Evolutionary conservation across 2,329 filamentous ascomycete species (phyloP), one percentile per base, ranked within the genome.

Genomic region (Colletotrichum sojae): DNA sequence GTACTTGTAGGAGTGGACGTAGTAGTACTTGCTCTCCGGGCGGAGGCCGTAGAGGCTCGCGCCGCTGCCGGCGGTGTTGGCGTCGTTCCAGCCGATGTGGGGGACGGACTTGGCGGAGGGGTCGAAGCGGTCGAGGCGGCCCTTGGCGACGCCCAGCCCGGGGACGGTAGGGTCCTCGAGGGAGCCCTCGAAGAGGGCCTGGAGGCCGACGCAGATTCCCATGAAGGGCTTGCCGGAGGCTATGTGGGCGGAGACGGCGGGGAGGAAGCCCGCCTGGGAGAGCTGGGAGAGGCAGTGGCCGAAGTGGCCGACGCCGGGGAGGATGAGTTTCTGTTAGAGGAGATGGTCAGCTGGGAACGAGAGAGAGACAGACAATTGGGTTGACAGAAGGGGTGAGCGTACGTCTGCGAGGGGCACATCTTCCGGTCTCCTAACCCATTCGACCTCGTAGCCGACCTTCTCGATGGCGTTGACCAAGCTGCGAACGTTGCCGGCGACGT

Each of bases 31-130:
- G 77, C 93, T 97, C 61, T 87, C 86, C 0, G 93, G 91, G 31
- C 88, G 85, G 62, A 99, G 83, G 66, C 92, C 94, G 79, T 95
- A 98, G 67, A 98, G 88, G 73, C 78, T 79, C 67, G 77, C 81
- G 69, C 3, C 4, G 22, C 3, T 25, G 22, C 79, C 83, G 69
- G 75, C 82, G 1, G 91, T 90, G 75, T 91, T 91, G 52, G 97
- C 96, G 74, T 91, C 94, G 82, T 99, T 99, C 96, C 96, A 99
- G 63, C 96, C 96, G 79, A 99, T 99, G 82, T 99, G 97, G 46
- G 96, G 96, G n/a, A 99, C 97, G 45, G 94, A 91, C 83, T 98
- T 98, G 75, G 88, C 84, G 39, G 81, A 79, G 78, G 93, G 90
- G 77, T 94, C 84, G 82, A 99, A 99, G 70, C 91, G 91, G 77